Evolutionary conservation across 2,329 filamentous ascomycete species (phyloP).

Genomic region (Talaromyces sp.): DNA sequence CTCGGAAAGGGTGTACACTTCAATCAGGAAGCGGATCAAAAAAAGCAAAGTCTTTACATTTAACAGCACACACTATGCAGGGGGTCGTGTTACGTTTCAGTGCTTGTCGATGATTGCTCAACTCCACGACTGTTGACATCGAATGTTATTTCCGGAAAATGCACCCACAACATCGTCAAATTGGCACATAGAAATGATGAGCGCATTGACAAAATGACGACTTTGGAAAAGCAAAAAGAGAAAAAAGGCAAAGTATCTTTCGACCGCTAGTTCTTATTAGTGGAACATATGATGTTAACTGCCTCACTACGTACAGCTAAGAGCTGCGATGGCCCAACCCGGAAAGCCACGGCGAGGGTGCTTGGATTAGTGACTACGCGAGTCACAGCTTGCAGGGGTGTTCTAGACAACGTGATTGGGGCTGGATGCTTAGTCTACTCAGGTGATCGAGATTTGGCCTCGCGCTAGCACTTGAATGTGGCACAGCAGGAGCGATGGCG

Average conservation of each 20-base stretch:
- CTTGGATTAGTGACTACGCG: not conserved
- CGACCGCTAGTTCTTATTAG: not conserved
- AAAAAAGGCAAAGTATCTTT: not conserved
- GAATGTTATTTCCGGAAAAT: constrained; percentile 3
- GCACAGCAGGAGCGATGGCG: not conserved
- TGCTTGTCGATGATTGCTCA: not conserved
- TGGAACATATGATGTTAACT: not conserved
- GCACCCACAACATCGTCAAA: not conserved
- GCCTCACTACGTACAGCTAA: not conserved
- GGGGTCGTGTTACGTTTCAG: not conserved
- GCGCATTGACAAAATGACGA: not conserved
- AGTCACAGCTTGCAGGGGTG: not conserved
- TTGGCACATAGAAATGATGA: not conserved
- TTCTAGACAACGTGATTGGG: not conserved
- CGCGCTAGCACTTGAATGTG: not conserved
- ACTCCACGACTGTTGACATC: not conserved
- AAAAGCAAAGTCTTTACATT: not conserved
- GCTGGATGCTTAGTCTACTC: not conserved
- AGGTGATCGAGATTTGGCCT: not conserved
- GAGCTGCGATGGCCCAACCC: not conserved
- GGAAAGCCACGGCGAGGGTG: not conserved
- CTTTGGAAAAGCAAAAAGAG: not conserved
- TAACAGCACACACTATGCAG: constrained; percentile 7
- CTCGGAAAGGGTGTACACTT: not conserved
- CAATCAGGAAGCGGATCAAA: not conserved